Conservation (phyloP, 2,329 filamentous ascomycete genomes). For the Massarina eburnea region DNA sequence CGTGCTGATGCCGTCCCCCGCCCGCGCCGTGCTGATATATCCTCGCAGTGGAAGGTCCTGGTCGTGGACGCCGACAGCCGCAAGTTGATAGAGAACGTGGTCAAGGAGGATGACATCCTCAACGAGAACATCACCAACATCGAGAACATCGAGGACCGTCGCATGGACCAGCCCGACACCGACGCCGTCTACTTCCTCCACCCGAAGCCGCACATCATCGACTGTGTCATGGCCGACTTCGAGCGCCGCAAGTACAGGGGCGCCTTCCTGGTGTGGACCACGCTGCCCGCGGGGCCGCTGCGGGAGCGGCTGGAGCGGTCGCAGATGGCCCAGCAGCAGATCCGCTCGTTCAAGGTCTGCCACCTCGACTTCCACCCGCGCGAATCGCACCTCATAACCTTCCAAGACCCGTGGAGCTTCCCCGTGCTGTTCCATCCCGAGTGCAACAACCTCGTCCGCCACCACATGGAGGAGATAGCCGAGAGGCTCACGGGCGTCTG, state of each 20-base stretch:
- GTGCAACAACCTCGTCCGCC: conserved; percentile 80
- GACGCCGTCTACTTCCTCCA: conserved; percentile 93
- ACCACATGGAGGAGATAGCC: conserved; percentile 81
- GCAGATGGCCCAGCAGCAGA: conserved; percentile 68
- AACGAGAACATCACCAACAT: conserved; percentile 97
- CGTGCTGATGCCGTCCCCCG: conserved; percentile 7
- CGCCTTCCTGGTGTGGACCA: conserved; percentile 83
- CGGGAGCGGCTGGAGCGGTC: conserved; percentile 75
- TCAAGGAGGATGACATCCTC: conserved; percentile 95
- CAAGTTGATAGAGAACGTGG: conserved; percentile 85
- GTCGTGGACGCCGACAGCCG: conserved; percentile 82
- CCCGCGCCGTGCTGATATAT: conserved; percentile 30
- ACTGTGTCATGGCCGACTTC: conserved; percentile 91
- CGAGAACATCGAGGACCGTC: conserved; percentile 85
- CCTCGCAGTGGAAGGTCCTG: conserved; percentile 87
- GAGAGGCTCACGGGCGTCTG: conserved; percentile 92
- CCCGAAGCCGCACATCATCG: conserved; percentile 82
- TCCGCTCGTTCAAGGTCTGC: conserved; percentile 78
- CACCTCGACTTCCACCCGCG: conserved; percentile 88
- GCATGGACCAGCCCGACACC: conserved; percentile 82
- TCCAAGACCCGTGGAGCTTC: conserved; percentile 95
- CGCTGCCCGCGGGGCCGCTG: conserved; percentile 68
- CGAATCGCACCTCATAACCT: conserved; percentile 88
- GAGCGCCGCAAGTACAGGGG: conserved; percentile 79
- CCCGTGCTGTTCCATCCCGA: conserved; percentile 86